Base-by-base conservation (phyloP, 331 rosid genomes). In the Prunus yedoensis region DNA sequence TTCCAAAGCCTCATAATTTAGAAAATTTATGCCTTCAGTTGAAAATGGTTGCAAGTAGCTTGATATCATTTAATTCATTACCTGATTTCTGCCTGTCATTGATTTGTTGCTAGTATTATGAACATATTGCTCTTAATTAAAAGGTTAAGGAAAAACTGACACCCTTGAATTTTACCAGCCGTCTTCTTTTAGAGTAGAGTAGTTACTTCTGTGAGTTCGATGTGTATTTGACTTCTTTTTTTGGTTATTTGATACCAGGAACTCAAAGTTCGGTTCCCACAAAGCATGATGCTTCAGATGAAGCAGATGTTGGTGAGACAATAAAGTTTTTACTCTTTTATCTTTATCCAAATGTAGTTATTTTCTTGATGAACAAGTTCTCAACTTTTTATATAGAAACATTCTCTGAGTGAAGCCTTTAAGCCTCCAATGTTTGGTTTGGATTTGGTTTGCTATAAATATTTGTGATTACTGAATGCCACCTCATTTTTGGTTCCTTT, bases 261-360 rank as follows among this genome's bases (percentile, higher is more conserved):
- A 81, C 67, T 86, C 91, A 83, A 77, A 86, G 75, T 83, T 83
- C 82, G 16, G 73, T 70, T 81, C 89, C 91, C 9, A 57, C 86
- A 70, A 84, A 87, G 68, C 41, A n/a, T 51, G 75, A 50, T 16
- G 85, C 87, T 75, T 77, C 90, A 70, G 83, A 83, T 53, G 89
- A 85, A 67, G 95, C 11, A 12, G 91, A 87, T 81, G 97, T 78
- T 68, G 98, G 98, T 94, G 78, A 90, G 93, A 57, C 59, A 58
- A 58, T 59, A 23, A 38, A 25, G 68, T 20, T 72, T 74, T 71
- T 77, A 8, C 71, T 59, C 10, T 59, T 79, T 38, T 65, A 38
- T 17, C 70, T n/a, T 41, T 20, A 23, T 74, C 49, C 49, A 18
- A 21, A 51, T 66, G 21, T 25, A 41, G 45, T 51, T 49, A 76